Base-by-base conservation (phyloP, 2,329 filamentous ascomycete genomes). In the Ophiostoma australiae region DNA sequence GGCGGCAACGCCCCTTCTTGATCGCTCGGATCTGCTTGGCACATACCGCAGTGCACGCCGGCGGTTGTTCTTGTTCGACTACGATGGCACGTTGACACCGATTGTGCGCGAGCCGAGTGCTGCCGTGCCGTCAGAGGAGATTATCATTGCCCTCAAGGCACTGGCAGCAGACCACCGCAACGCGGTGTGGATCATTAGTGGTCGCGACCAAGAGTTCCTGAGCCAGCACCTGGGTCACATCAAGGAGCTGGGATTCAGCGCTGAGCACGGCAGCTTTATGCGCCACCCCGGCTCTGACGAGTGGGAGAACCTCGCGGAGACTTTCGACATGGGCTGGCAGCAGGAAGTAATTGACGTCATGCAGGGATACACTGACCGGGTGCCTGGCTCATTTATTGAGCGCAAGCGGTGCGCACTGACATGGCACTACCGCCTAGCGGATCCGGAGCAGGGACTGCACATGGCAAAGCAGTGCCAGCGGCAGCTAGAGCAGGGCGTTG, bases 21-120 rank as follows among this genome's bases (percentile, higher is more conserved):
- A 98, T 78, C 89, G 89, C 48, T 84, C 88, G 3, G 84, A 88
- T 73, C 81, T 97, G 74, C 83, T 97, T 52, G 82, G 85, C 70
- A 89, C 90, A 72, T 98, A 97, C 80, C 87, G 89, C 72, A 83
- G 86, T 55, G 89, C 93, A 3, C 86, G 86, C 73, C 92, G 91
- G 80, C 89, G 95, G 13, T 84, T 99, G 3, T 97, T 98, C 83
- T 94, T 99, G 92, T 97, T 98, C 78, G 95, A 99, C 81, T 99
- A 99, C 77, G 95, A 99, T 78, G 95, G 95, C 67, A 99, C 95
- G 0, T 86, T 99, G 70, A 98, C 95, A 3, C 92, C 94, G 0
- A 98, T 99, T 76, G 95, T 98, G 70, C 90, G 91, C 75, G 93
- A 98, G 77, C 95, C 95, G 1, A 90, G 91, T 75, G 90, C 93